Base-by-base conservation (phyloP, 2,329 filamentous ascomycete species). In the Sclerotinia nivalis region DNA sequence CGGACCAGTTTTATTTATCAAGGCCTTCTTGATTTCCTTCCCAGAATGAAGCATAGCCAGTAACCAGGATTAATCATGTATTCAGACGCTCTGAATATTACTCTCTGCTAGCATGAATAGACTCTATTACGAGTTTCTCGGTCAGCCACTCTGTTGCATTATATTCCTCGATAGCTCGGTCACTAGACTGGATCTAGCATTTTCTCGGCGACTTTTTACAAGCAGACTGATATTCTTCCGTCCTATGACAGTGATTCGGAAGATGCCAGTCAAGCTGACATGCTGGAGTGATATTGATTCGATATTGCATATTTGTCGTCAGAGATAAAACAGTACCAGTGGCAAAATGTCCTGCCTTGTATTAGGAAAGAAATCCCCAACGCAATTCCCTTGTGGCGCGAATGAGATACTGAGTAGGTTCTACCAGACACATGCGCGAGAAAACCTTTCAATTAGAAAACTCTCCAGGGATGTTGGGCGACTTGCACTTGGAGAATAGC, bases 281-380 rank as follows among this genome's bases (percentile, higher is more conserved):
- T 55, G 18, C 28, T 55, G 28, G 18, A 34, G 25, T 0, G 31
- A 2, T 34, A 4, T 55, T 22, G 18, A 12, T 28, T 55, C 18
- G 4, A 12, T 22, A 22, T 34, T 28, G 6, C 10, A 55, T 13
- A 34, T 8, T 12, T 0, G 52, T 18, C 7, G 4, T 55, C 28
- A 31, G 18, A 18, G 2, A 20, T 8, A 34, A 10, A 1, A 20
- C 18, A 34, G 22, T 34, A 15, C 15, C 0, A 4, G 15, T 54
- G 28, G 18, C 1, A 22, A 7, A 22, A 8, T 12, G 6, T 5
- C 0, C 9, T 31, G 3, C 0, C 4, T 34, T 18, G 22, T 22
- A 8, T 34, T 3, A 13, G 18, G 7, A 7, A 34, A 34, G 34
- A 34, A 6, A 34, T 34, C 34, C 31, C 31, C 31, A 34, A 34